These are phyloP conservation scores for Pestalotiopsis fici DNA, from an alignment of 2,329 filamentous ascomycete genomes.

Conservation along the genomic window DNA sequence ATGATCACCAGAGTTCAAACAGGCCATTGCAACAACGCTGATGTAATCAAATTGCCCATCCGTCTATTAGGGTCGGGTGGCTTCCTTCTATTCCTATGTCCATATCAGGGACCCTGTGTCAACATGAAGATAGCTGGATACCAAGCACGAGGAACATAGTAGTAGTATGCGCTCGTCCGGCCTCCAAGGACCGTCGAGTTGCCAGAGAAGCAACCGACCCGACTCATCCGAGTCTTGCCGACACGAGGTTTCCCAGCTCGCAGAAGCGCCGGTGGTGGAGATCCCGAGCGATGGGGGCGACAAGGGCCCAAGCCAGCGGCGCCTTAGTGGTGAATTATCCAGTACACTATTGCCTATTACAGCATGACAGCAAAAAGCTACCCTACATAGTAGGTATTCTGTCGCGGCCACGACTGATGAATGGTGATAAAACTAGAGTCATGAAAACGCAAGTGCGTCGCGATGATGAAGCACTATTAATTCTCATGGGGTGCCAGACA, in stretches of 20 bases:
- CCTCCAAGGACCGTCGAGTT: background rate
- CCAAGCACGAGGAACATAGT: too few species aligned
- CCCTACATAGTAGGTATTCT: too few species aligned
- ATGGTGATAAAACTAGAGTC: too few species aligned
- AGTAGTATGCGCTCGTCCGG: background rate
- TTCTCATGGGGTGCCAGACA: background rate
- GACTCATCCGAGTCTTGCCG: constrained; percentile 3
- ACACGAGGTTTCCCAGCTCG: constrained; percentile 2
- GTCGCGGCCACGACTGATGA: too few species aligned
- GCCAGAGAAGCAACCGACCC: background rate
- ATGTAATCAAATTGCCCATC: background rate
- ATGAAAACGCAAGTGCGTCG: background rate
- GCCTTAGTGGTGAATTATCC: background rate
- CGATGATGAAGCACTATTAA: background rate
- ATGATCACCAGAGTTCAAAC: background rate
- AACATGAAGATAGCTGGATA: too few species aligned
- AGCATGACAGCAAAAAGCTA: too few species aligned
- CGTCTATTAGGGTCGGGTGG: too few species aligned
- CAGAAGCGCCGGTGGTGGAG: background rate
- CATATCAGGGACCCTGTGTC: too few species aligned
- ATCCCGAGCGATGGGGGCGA: constrained; percentile 1
- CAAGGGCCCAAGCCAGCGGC: background rate
- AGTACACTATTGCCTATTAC: too few species aligned
- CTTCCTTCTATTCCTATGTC: background rate
- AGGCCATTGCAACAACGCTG: background rate